Percentiles rank a stretch among this genome's conserved stretches.
Evolutionary conservation across 2,329 filamentous ascomycete species (phyloP).

Genomic region (Epichloe amarillans): DNA sequence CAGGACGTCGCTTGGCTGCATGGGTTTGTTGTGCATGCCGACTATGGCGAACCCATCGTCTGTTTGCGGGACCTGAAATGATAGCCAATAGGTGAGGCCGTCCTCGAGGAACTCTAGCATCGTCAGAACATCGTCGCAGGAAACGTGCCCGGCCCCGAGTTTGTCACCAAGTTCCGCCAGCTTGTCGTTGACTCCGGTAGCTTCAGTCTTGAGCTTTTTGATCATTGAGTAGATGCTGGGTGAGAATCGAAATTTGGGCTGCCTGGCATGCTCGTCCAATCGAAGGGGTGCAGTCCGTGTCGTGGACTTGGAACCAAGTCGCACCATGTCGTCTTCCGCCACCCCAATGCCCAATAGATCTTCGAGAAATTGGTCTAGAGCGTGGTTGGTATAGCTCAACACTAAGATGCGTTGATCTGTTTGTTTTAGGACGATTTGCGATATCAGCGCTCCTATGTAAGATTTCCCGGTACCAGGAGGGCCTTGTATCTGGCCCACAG

Average conservation of each 20-base stretch:
- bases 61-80: conserved; percentile 35
- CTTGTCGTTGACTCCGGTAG: too few relatives aligned
- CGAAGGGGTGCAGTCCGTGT: not conserved
- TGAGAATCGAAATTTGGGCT: too few relatives aligned
- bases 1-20: too few relatives aligned
- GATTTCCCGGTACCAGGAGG: conserved; percentile 69
- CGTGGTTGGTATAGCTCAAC: conserved; percentile 56
- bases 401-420: conserved; percentile 44
- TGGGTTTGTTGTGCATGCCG: too few relatives aligned
- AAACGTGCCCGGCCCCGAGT: conserved; percentile 3
- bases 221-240: too few relatives aligned
- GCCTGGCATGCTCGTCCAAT: not conserved
- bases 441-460: conserved; percentile 53
- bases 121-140: conserved; percentile 21
- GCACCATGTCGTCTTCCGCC: conserved; percentile 33
- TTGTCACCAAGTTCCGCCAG: too few relatives aligned
- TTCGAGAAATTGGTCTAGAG: conserved; percentile 50
- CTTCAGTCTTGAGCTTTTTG: too few relatives aligned
- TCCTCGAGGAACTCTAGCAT: conserved; percentile 38
- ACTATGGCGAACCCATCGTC: conserved; percentile 13
- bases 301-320: conserved; percentile 49
- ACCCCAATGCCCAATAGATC: conserved; percentile 51
- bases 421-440: conserved; percentile 37
- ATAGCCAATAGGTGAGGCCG: conserved; percentile 38
- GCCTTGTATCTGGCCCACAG: conserved; percentile 53